Evolutionary conservation across 352 stramenopile species (phyloP), one percentile per base, ranked within the genome.

Genomic region (Elongisporangium undulatum): DNA sequence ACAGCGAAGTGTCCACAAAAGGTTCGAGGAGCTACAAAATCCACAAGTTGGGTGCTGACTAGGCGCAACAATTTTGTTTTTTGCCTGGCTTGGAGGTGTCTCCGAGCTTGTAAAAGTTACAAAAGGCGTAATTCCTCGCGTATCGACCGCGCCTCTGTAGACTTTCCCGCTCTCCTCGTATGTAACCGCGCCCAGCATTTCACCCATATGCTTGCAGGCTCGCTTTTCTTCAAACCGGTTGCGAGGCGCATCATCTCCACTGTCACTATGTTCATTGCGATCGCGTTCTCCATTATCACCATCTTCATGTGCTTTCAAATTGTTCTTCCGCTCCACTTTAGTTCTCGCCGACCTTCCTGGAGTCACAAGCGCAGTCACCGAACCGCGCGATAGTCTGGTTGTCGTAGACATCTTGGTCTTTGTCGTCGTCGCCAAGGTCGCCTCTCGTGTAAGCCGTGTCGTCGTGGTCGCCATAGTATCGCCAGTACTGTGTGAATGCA

Each of bases 1-100:
- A 58, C 85, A 92, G 10, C 74, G 74, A 5, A 92, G 62, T 1
- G 78, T 62, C 80, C 85, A 94, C 4, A 77, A 17, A 12, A 92
- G 62, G 53, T 94, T 92, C 17, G 69, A 87, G 1, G 76, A 84
- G 61, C 69, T 85, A 58, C 85, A 92, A 54, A 94, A 91, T 0
- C 82, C 77, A 56, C 85, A 92, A 0, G 72, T 71, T 15, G 77
- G 59, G 3, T 64, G 64, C 21, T 79, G 65, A 8, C 17, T 53
- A 3, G 53, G 58, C 5, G 59, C 49, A 16, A 77, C 39, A 7
- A 86, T 7, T 9, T 66, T 67, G 56, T 82, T 85, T 22, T 85
- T 83, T 0, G 49, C 39, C 23, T 81, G 68, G 29, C 79, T 90
- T n/a, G 74, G 74, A 15, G 82, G 82, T 1, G 64, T 85, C 49